A percentile compares a stretch with the other conserved stretches of the same genome.
Evolutionary conservation across 192 early-diverging fungal genomes (phyloP).

Genomic region (Physocladia obscura): DNA sequence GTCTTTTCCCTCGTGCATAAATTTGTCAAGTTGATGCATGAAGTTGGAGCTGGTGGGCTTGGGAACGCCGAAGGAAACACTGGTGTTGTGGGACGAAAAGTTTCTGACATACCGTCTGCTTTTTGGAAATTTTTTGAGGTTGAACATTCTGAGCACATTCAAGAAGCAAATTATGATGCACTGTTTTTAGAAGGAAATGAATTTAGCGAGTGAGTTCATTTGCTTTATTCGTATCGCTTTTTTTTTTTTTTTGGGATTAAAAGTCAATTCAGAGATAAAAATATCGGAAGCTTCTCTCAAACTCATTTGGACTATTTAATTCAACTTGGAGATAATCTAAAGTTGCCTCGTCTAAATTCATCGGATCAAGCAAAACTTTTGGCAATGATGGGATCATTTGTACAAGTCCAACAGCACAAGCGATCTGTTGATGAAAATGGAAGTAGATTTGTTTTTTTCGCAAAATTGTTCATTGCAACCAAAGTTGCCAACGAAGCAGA

Average conservation of each 20-base stretch:
- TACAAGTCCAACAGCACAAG: slow-evolving; percentile 69
- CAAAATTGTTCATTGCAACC: slow-evolving; percentile 59
- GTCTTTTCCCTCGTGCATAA: slow-evolving; percentile 64
- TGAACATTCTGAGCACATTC: slow-evolving; percentile 30
- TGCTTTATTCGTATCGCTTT: not conserved
- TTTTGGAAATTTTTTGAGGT: slow-evolving; percentile 57
- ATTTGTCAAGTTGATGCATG: slow-evolving; percentile 55
- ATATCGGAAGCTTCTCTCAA: slow-evolving; percentile 41
- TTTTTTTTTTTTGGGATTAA: not conserved
- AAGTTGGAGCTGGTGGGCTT: too few relatives aligned
- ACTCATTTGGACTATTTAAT: slow-evolving; percentile 31
- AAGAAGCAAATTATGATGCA: slow-evolving; percentile 41
- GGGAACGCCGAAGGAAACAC: too few relatives aligned
- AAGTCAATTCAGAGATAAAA: not conserved
- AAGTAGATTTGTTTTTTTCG: slow-evolving; percentile 72
- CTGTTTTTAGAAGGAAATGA: slow-evolving; percentile 60
- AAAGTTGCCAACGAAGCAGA: not conserved
- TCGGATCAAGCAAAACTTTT: slow-evolving; percentile 7
- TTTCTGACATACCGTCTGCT: too few relatives aligned
- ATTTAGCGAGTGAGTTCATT: slow-evolving; percentile 20
- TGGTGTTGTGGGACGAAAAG: too few relatives aligned
- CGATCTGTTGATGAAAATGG: slow-evolving; percentile 84
- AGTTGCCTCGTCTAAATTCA: not conserved
- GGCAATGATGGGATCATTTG: slow-evolving; percentile 12
- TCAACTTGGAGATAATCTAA: not conserved